Percentiles rank a stretch among this genome's conserved stretches.
phyloP scores from a whole-genome alignment of 257 asterid genomes.

The Plectranthus barbatus region DNA sequence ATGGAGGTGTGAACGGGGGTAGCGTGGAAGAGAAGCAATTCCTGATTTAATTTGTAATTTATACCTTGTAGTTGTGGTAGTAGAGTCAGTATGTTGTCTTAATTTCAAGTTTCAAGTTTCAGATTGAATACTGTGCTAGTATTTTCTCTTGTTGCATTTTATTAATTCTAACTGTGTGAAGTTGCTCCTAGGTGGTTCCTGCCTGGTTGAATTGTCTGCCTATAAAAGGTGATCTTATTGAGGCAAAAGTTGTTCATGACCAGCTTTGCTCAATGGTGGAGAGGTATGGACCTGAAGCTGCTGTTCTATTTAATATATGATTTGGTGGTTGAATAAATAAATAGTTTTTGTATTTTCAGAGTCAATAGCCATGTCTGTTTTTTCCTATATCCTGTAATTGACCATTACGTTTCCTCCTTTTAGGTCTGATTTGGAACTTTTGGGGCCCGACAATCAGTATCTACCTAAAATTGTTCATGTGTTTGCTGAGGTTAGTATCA shows the following conservation, averaged over 20 bases:
- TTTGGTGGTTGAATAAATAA: not conserved
- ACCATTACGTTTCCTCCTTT: slow-evolving; percentile 15
- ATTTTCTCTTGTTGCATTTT: not conserved
- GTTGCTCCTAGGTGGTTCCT: slow-evolving; percentile 61
- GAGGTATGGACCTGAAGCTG: slow-evolving; percentile 33
- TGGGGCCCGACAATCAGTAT: slow-evolving; percentile 88
- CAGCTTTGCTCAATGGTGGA: slow-evolving; percentile 96
- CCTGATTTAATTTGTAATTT: not conserved
- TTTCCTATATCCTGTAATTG: not conserved
- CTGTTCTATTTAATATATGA: not conserved
- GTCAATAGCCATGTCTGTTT: too few species aligned
- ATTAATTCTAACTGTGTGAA: slow-evolving; percentile 3
- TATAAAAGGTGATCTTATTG: slow-evolving; percentile 76
- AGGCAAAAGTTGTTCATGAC: slow-evolving; percentile 92
- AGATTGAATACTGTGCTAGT: not conserved
- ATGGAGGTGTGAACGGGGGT: not conserved
- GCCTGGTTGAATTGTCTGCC: slow-evolving; percentile 98
- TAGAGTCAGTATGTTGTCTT: not conserved
- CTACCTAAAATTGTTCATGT: slow-evolving; percentile 88
- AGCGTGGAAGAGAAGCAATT: not conserved
- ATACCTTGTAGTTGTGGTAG: too few species aligned
- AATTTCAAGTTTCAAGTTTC: not conserved
- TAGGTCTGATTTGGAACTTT: slow-evolving; percentile 77
- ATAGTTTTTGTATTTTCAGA: too few species aligned
- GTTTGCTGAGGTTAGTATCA: slow-evolving; percentile 96